Conservation (phyloP, 2,329 filamentous ascomycete genomes). For the Arthrobotrys entomopaga region DNA sequence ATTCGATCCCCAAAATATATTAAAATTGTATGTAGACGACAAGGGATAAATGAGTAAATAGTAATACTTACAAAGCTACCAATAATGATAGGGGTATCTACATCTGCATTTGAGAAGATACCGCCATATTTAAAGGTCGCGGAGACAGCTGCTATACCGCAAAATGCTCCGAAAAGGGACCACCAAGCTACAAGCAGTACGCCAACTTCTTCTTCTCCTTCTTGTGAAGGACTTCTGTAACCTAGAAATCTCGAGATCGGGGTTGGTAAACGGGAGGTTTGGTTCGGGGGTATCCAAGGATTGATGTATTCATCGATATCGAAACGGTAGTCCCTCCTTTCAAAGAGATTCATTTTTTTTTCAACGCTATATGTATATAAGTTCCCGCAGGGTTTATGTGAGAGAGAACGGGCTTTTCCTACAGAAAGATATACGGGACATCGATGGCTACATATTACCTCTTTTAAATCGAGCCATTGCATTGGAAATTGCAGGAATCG, state of each 20-base stretch:
- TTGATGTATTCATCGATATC: constrained; percentile 83
- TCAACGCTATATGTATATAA: too few species aligned
- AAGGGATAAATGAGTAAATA: constrained; percentile 1
- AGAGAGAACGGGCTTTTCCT: too few species aligned
- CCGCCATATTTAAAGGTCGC: constrained; percentile 68
- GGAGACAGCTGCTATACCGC: constrained; percentile 70
- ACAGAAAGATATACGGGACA: too few species aligned
- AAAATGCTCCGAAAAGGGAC: constrained; percentile 74
- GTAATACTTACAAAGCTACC: constrained; percentile 75
- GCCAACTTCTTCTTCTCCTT: constrained; percentile 61
- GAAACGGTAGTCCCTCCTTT: constrained; percentile 65
- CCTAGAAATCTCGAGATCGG: constrained; percentile 76
- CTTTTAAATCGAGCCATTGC: too few species aligned
- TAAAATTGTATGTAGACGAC: background rate
- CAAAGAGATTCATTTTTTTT: too few species aligned
- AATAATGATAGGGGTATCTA: constrained; percentile 71
- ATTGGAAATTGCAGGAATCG: too few species aligned
- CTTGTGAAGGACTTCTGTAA: constrained; percentile 64
- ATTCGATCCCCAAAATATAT: too few species aligned
- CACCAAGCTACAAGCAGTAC: constrained; percentile 72
- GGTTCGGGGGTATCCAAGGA: constrained; percentile 73
- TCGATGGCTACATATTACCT: too few species aligned
- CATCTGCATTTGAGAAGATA: constrained; percentile 66
- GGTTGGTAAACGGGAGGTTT: constrained; percentile 72
- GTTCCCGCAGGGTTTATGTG: too few species aligned